Base-by-base conservation (phyloP, 225 moss, liverwort and hornwort species). In the Pleurozium schreberi region DNA sequence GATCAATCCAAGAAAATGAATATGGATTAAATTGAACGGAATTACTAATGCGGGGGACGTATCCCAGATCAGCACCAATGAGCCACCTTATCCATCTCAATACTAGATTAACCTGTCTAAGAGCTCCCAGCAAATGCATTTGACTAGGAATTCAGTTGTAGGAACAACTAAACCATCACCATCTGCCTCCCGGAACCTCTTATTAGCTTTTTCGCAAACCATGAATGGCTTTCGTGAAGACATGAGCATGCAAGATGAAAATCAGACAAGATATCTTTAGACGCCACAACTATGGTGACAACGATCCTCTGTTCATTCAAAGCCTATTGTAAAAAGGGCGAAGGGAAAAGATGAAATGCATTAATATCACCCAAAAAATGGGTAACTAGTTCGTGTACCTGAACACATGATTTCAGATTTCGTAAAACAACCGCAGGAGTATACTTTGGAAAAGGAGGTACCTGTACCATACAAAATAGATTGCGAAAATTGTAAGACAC, bases 371-470 rank as follows among this genome's bases (percentile, higher is more conserved):
- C 58, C 67, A 66, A 50, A 84, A 90, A 85, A 85, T 43, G 58
- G 55, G 60, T 40, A 86, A 49, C 53, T 58, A 81, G 83, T 25
- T 86, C 59, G 62, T 33, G 42, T 91, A 98, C 97, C 96, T 97
- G 99, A 85, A 96, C 99, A 80, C 97, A 99, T 81, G 96, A 97
- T 89, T 96, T 99, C 92, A 99, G 88, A 88, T 92, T 99, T 89
- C 99, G 92, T 89, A 95, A 93, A 47, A 97, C 95, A 92, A 99
- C 93, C 86, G 99, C 90, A 83, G 96, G 95, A 50, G 99, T 96
- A 87, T 99, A 99, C 87, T 99, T 99, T 61, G 99, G 99, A 74
- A 99, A 96, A n/a, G 96, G 85, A 75, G 99, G 99, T 71, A 99
- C 96, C 98, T 99, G 96, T 87, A 91, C 40, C 58, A 53, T 45